phyloP scores from a whole-genome alignment of 1,284 basidiomycete species.

The Ustilago crameri region DNA sequence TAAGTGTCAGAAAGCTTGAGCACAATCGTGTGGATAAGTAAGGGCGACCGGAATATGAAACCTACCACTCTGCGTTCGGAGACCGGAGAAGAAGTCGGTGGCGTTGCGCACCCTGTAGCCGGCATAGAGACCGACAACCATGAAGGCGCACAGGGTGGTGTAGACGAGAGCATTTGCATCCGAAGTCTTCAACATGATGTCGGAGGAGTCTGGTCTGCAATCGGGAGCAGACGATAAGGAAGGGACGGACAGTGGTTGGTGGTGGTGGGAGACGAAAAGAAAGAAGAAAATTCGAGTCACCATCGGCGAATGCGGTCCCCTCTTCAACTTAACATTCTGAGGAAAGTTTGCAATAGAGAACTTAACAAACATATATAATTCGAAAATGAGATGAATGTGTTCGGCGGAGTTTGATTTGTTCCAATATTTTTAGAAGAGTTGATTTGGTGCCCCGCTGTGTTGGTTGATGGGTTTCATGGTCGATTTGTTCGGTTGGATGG shows the following conservation, averaged over 20 bases:
- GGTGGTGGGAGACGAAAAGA: slow-evolving; percentile 1
- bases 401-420: too few relatives aligned
- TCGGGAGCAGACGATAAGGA: not conserved
- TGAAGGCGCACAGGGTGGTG: slow-evolving; percentile 64
- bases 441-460: too few relatives aligned
- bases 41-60: not conserved
- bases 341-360: too few relatives aligned
- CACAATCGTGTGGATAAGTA: not conserved
- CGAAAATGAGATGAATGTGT: too few relatives aligned
- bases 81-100: slow-evolving; percentile 63
- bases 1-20: not conserved
- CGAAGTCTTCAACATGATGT: slow-evolving; percentile 45
- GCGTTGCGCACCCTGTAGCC: slow-evolving; percentile 63
- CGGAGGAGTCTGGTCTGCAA: not conserved
- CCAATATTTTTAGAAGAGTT: too few relatives aligned
- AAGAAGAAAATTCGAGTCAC: not conserved
- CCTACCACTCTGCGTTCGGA: slow-evolving; percentile 66
- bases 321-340: too few relatives aligned
- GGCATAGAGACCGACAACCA: slow-evolving; percentile 65
- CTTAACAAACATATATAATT: too few relatives aligned
- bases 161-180: slow-evolving; percentile 66
- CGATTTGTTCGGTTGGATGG: too few relatives aligned
- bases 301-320: too few relatives aligned
- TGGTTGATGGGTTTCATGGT: too few relatives aligned
- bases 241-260: not conserved